phyloP scores from a whole-genome alignment of 2,329 filamentous ascomycete genomes.

The Aspergillus novofumigatus region DNA sequence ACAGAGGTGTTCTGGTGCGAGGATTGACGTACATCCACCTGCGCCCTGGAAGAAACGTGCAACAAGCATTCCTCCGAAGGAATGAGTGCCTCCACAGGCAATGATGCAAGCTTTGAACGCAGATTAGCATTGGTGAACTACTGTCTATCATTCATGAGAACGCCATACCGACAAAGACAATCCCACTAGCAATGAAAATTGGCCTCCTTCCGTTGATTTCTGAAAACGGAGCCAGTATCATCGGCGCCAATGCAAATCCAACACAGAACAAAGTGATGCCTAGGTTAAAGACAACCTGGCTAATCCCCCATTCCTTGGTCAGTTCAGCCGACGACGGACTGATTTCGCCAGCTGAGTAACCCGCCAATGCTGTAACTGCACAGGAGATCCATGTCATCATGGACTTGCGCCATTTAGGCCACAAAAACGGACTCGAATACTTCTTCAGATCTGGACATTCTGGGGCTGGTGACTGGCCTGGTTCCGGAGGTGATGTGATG shows the following conservation, averaged over 20 bases:
- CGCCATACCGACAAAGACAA: slow-evolving; percentile 58
- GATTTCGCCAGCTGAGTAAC: slow-evolving; percentile 78
- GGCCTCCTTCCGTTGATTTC: slow-evolving; percentile 85
- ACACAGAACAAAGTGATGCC: slow-evolving; percentile 79
- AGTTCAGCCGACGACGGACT: slow-evolving; percentile 66
- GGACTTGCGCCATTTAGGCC: slow-evolving; percentile 66
- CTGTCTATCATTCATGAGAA: neutral
- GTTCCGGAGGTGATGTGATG: slow-evolving; percentile 26
- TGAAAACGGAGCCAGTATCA: slow-evolving; percentile 82
- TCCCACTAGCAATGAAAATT: slow-evolving; percentile 70
- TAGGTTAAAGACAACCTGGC: slow-evolving; percentile 61
- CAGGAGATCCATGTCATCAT: slow-evolving; percentile 71
- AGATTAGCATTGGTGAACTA: slow-evolving; percentile 8
- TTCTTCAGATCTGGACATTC: slow-evolving; percentile 60
- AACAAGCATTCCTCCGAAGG: slow-evolving; percentile 69
- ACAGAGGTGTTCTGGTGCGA: neutral
- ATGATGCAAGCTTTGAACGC: slow-evolving; percentile 54
- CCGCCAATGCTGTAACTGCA: slow-evolving; percentile 69
- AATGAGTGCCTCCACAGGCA: slow-evolving; percentile 66
- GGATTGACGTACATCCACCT: slow-evolving; percentile 60
- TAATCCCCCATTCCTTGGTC: slow-evolving; percentile 61
- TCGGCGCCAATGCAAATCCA: slow-evolving; percentile 78
- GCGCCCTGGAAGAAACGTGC: slow-evolving; percentile 72
- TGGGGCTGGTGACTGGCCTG: slow-evolving; percentile 44
- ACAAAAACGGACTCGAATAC: slow-evolving; percentile 68